Evolutionary conservation across 441 rosid species (phyloP), one percentile per base, ranked within the genome.

Genomic region (Manihot esculenta): DNA sequence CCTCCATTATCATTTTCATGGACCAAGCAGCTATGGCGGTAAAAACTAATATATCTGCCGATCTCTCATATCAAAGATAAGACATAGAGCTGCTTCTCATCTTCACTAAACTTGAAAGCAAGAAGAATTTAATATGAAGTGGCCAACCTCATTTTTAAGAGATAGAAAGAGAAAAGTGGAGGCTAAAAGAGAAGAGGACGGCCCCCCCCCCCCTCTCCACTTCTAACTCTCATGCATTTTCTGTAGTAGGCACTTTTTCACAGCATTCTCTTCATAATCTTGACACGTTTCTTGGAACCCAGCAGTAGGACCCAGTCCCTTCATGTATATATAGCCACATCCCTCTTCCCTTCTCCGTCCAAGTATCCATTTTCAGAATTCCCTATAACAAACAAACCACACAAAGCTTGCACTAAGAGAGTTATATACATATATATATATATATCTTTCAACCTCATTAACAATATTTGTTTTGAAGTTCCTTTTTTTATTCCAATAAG

Each of bases 271-370:
- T 59, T 33, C 68, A 33, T 30, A 42, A 61, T 18, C 8, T 61
- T 35, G 77, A 74, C 82, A 81, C 73, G 76, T 75, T 62, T n/a
- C 44, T 49, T 13, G 30, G 57, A 65, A 72, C 41, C 41, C 21
- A 57, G 1, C 23, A 42, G 59, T 65, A 65, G 85, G 82, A 30
- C 80, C 81, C 78, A 45, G 26, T 33, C 27, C 42, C 57, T 66
- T 64, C 81, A 27, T 68, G 71, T 83, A 83, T 85, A 85, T 72
- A 85, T 74, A 79, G 58, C 72, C 35, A 18, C 44, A 14, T 23
- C 53, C 21, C 13, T 24, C 69, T 68, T 35, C 10, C 14, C 50
- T 51, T 27, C 58, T 67, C 56, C 59, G 23, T 26, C 21, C 60
- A 70, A 18, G 23, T 38, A 42, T 12, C 27, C 73, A 59, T 33